Evolutionary conservation across 495 filamentous ascomycete species (phyloP), one percentile per base, ranked within the genome.

Genomic region (Aspergillus diversus): DNA sequence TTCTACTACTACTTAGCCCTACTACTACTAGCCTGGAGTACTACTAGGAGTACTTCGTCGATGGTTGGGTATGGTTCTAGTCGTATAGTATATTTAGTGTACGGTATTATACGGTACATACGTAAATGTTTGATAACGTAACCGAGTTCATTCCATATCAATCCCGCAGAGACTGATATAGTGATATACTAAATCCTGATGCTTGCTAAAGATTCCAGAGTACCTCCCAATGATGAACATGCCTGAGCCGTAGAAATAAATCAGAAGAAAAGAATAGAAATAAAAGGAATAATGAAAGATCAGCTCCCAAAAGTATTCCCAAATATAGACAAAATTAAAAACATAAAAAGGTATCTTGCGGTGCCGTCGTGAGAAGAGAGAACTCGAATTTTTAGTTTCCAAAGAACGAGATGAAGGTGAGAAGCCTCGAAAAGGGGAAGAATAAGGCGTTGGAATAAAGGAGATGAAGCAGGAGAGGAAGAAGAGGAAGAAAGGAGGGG

Each of bases 171-270:
- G 33, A 32, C 21, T 57, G 35, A 56, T 21, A 2, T 27, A 46
- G 9, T 27, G 47, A 31, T 50, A 17, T 43, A 43, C 32, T 33
- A 33, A 33, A 54, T 15, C 21, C n/a, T 37, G 35, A 57, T 63
- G 53, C 60, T 56, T 63, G 60, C 60, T 57, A 56, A 43, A 43
- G 32, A 35, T 43, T 39, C 32, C 60, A 62, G 46, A 62, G 33
- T 49, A 52, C 60, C 60, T 57, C 51, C 57, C 60, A 55, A 52
- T 37, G 58, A 39, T 49, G n/a, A 43, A 39, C 59, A 50, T 55
- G 52, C 46, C 42, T 32, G 16, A 21, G 21, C 21, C 2, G 21
- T 27, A 27, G 2, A 27, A 27, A 27, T 27, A 27, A 27, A 27
- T 27, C 21, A 27, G 21, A 27, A 27, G n/a, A 27, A 27, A 27